phyloP scores from a whole-genome alignment of 2,329 filamentous ascomycete genomes.

The Pseudovirgaria hyperparasitica region DNA sequence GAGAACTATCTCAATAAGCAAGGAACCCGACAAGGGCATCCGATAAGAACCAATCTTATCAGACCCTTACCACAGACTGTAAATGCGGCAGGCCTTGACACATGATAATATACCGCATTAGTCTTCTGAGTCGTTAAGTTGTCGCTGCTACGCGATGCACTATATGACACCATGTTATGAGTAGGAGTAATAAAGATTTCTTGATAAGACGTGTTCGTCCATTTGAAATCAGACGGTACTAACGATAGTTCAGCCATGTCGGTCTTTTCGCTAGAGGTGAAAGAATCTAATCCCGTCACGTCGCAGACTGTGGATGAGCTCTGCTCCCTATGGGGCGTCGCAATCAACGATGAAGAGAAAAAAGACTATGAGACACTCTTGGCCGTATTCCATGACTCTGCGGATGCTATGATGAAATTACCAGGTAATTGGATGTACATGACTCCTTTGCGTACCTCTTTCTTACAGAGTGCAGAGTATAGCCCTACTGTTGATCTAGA shows the following conservation, averaged over 20 bases:
- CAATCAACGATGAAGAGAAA: constrained; percentile 20
- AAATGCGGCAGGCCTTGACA: too few species aligned
- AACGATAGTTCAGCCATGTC: constrained; percentile 22
- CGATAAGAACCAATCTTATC: too few species aligned
- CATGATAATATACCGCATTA: too few species aligned
- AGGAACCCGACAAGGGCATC: too few species aligned
- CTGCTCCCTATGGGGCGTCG: constrained; percentile 20
- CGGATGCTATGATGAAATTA: constrained; percentile 24
- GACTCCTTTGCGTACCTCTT: neutral
- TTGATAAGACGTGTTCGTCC: too few species aligned
- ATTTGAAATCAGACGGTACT: too few species aligned
- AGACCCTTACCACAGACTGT: too few species aligned
- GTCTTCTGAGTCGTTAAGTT: too few species aligned
- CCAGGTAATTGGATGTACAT: constrained; percentile 13
- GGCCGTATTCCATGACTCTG: constrained; percentile 27
- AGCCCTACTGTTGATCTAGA: constrained; percentile 16
- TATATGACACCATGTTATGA: too few species aligned
- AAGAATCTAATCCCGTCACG: constrained; percentile 21
- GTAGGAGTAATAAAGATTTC: too few species aligned
- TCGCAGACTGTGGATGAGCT: constrained; percentile 17
- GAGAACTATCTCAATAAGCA: too few species aligned
- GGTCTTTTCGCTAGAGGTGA: constrained; percentile 23
- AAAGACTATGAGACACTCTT: constrained; percentile 26
- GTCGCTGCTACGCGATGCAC: too few species aligned
- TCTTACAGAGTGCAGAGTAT: constrained; percentile 10